Percentiles rank a stretch among this genome's conserved stretches.
Conservation (phyloP, 306 rosid species). For the Calophaca sinica region DNA sequence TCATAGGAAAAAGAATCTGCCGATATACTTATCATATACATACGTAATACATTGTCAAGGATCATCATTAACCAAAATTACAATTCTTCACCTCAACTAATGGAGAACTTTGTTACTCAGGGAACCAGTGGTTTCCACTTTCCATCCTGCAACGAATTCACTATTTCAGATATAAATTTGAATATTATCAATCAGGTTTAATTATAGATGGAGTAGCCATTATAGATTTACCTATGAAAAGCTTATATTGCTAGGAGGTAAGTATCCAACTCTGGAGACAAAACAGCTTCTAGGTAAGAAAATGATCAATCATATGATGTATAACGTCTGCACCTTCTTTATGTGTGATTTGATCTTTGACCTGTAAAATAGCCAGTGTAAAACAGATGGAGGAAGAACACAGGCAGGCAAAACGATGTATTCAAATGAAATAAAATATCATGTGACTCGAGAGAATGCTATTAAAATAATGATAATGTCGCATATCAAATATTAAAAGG, state of each 20-base stretch:
- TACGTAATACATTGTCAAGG: slow-evolving; percentile 36
- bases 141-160: slow-evolving; percentile 48
- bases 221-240: slow-evolving; percentile 40
- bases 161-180: slow-evolving; percentile 39
- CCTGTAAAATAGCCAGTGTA: slow-evolving; percentile 57
- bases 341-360: slow-evolving; percentile 72
- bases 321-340: slow-evolving; percentile 96
- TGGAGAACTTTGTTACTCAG: slow-evolving; percentile 26
- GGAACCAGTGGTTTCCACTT: slow-evolving; percentile 36
- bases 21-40: slow-evolving; percentile 26
- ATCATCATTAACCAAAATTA: slow-evolving; percentile 30
- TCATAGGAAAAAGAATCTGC: neutral
- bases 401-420: slow-evolving; percentile 21
- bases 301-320: slow-evolving; percentile 87
- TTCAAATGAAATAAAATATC: slow-evolving; percentile 23
- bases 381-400: slow-evolving; percentile 1
- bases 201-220: neutral
- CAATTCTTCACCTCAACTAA: slow-evolving; percentile 44
- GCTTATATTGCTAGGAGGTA: slow-evolving; percentile 9
- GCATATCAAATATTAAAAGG: slow-evolving; percentile 11
- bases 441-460: neutral
- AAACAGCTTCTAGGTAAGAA: slow-evolving; percentile 55
- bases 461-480: slow-evolving; percentile 1
- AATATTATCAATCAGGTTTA: slow-evolving; percentile 17
- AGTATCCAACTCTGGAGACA: neutral